Base-by-base conservation (phyloP, 2,329 filamentous ascomycete species). In the Parastagonospora nodorum region DNA sequence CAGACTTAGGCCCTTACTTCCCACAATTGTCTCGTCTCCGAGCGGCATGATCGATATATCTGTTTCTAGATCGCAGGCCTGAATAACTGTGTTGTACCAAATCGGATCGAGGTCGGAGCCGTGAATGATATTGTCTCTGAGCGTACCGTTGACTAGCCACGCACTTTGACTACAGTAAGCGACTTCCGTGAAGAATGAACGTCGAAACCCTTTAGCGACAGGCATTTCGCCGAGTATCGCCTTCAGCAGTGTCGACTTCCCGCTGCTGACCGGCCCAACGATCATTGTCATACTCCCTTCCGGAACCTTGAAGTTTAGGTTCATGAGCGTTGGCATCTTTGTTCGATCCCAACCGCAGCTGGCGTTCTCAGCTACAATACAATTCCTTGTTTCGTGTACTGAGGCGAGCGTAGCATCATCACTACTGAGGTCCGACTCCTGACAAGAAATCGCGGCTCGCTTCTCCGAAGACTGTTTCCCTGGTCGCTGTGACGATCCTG, bases 1-100 rank as follows among this genome's bases (percentile, higher is more conserved):
- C 7, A 82, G 70, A 6, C 72, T 68, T 35, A 78, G 66, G 9
- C 79, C 79, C 47, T 76, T 75, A 56, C 74, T 78, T 16, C 78
- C 79, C 42, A 80, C 75, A 12, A 76, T 57, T 4, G 78, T 79
- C 16, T 72, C 57, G 38, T 73, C 54, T 8, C 56, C 55, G 11
- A 28, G 12, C 5, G 46, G 36, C 28, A 62, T 24, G 9, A 47
- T 35, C 6, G 15, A 37, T 14, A 65, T 42, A 40, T 67, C 60
- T 4, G 16, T 36, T 16, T 53, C 48, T 2, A 67, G 52, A 28
- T 40, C 53, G 42, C 62, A 66, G 9, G 61, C 61, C 27, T 51
- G 36, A 5, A 68, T 38, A 0, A 69, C 65, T 0, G 46, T 51
- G 1, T 53, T 39, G 40, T 72, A 72, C 61, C 66, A 68, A 7